Conservation (phyloP, 78 protist genomes). For the Planoprotostelium fungivorum region DNA sequence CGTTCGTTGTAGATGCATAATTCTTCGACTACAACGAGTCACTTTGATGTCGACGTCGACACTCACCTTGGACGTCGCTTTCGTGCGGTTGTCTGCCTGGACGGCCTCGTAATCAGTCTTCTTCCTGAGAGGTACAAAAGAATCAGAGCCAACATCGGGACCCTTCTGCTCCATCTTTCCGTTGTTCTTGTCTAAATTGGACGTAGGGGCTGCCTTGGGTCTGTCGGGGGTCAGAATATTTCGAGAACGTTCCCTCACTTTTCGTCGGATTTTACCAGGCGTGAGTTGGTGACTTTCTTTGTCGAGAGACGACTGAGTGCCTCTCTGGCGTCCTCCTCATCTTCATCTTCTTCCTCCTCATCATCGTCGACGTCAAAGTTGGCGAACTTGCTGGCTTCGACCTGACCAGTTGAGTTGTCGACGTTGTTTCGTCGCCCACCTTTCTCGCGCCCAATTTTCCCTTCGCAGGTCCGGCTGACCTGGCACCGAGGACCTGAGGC, state of each 20-base stretch:
- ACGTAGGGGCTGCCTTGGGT: neutral
- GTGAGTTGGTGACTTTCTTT: neutral
- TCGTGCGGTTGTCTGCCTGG: neutral
- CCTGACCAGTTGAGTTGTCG: neutral
- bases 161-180: neutral
- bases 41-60: no score
- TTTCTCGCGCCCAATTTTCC: neutral
- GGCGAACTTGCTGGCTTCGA: neutral
- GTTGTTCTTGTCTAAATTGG: neutral
- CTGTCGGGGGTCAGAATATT: neutral
- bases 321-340: constrained; percentile 4
- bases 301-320: neutral
- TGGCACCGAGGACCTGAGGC: neutral
- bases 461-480: neutral
- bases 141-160: neutral
- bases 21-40: neutral
- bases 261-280: neutral
- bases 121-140: neutral
- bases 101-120: neutral
- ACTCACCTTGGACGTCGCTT: neutral
- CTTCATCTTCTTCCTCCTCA: constrained; percentile 1
- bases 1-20: neutral
- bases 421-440: neutral
- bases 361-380: neutral
- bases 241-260: neutral